These are phyloP conservation scores for Suhomyces ambrosiae DNA, from an alignment of 1,139 yeast species.

Conservation along the genomic window DNA sequence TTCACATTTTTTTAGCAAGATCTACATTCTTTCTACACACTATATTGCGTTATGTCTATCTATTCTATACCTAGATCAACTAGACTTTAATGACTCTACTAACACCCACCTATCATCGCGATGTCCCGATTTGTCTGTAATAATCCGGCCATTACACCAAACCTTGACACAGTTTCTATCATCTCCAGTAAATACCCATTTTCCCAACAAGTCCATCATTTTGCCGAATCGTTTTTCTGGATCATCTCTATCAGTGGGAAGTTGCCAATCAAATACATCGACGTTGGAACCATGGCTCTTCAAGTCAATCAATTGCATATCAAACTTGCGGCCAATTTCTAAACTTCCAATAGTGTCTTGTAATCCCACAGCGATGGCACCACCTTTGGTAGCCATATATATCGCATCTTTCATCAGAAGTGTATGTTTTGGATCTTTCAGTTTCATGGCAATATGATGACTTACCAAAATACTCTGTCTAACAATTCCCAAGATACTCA, in stretches of 20 bases:
- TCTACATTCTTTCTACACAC: too few species aligned
- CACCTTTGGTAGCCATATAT: conserved; percentile 85
- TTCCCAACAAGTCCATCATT: conserved; percentile 63
- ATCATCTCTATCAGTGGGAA: conserved; percentile 20
- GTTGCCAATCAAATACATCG: conserved; percentile 77
- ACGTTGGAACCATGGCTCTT: conserved; percentile 53
- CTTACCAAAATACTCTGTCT: conserved; percentile 82
- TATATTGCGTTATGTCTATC: not conserved
- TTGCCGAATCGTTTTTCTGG: conserved; percentile 21
- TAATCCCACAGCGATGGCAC: conserved; percentile 76
- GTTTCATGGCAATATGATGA: conserved; percentile 75
- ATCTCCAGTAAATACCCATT: conserved; percentile 96
- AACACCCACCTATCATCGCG: conserved; percentile 16
- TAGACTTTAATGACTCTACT: conserved; percentile 6
- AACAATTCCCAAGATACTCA: conserved; percentile 74
- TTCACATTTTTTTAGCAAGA: too few species aligned
- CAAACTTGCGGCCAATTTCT: conserved; percentile 76
- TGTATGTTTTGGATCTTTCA: conserved; percentile 43
- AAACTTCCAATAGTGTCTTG: conserved; percentile 67
- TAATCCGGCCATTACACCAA: conserved; percentile 77
- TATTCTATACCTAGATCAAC: not conserved
- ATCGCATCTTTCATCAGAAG: conserved; percentile 71
- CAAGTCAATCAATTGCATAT: conserved; percentile 77
- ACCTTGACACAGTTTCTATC: conserved; percentile 82
- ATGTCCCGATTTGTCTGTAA: conserved; percentile 41